A percentile compares a stretch with the other conserved stretches of the same genome.
Conservation (phyloP, 2,329 filamentous ascomycete species). For the Chalaropsis ovoidea region DNA sequence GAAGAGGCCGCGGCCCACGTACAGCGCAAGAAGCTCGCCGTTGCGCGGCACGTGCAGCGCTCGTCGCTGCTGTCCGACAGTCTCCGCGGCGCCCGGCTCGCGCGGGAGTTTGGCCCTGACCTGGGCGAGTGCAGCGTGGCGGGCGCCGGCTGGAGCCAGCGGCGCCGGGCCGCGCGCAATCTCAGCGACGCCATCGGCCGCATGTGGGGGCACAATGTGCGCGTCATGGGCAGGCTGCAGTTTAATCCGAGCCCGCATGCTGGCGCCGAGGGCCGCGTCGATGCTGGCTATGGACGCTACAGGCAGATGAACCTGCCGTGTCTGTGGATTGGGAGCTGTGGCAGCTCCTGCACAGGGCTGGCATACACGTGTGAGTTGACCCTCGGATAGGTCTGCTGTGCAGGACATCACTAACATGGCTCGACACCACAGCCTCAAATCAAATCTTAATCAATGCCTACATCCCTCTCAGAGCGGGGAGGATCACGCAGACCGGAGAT, state of each 20-base stretch:
- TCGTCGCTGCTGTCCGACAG: slow-evolving; percentile 1
- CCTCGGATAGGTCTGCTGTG: not conserved
- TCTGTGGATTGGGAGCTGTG: slow-evolving; percentile 21
- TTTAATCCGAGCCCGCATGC: not conserved
- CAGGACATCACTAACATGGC: not conserved
- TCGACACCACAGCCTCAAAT: not conserved
- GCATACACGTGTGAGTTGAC: slow-evolving; percentile 16
- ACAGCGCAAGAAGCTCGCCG: slow-evolving; percentile 9
- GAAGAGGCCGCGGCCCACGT: slow-evolving; percentile 31
- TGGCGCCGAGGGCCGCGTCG: not conserved
- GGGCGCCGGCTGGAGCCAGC: not conserved
- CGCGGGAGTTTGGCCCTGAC: slow-evolving; percentile 20
- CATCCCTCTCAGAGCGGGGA: slow-evolving; percentile 14
- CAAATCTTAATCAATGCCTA: slow-evolving; percentile 15
- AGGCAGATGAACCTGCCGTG: slow-evolving; percentile 17
- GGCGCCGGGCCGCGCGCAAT: not conserved
- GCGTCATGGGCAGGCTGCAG: slow-evolving; percentile 17
- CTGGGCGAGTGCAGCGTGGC: not conserved
- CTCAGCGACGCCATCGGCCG: slow-evolving; percentile 7
- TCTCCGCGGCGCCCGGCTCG: slow-evolving; percentile 3
- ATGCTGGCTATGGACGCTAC: slow-evolving; percentile 17
- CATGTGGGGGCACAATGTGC: slow-evolving; percentile 14
- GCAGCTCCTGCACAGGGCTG: slow-evolving; percentile 17
- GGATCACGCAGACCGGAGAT: not conserved
- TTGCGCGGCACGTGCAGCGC: slow-evolving; percentile 16